Conservation (phyloP, 2,329 filamentous ascomycete species). For the Madurella mycetomatis region DNA sequence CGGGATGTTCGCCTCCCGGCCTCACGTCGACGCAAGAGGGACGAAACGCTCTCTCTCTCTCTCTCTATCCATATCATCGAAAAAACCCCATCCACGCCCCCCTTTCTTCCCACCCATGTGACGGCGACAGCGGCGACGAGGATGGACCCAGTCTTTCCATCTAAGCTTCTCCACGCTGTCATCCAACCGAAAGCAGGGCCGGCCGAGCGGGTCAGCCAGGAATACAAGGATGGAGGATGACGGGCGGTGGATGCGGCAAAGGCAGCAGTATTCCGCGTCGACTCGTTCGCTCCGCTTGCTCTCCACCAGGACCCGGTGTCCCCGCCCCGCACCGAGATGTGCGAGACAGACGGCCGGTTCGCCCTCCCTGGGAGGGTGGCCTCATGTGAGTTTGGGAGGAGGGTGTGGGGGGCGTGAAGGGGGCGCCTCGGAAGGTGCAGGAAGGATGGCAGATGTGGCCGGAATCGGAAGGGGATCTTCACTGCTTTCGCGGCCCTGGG, state of each 20-base stretch:
- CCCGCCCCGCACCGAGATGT: slow-evolving; percentile 3
- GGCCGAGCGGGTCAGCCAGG: not conserved
- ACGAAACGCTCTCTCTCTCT: too few species aligned
- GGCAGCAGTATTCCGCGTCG: slow-evolving; percentile 13
- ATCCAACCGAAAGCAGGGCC: too few species aligned
- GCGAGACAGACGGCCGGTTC: slow-evolving; percentile 1
- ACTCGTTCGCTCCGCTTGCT: slow-evolving; percentile 10
- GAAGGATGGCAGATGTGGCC: slow-evolving; percentile 4
- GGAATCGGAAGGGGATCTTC: slow-evolving; percentile 20
- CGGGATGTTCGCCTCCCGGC: not conserved
- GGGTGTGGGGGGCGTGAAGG: slow-evolving; percentile 1
- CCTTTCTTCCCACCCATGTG: too few species aligned
- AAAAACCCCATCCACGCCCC: too few species aligned
- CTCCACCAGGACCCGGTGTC: too few species aligned
- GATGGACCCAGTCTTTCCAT: too few species aligned
- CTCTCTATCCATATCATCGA: too few species aligned
- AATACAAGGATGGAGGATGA: not conserved
- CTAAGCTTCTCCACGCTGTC: too few species aligned
- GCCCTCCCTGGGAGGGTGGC: not conserved
- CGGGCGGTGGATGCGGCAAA: not conserved
- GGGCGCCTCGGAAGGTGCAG: slow-evolving; percentile 5
- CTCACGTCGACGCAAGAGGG: too few species aligned
- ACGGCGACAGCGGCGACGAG: too few species aligned
- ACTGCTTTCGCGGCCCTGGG: not conserved
- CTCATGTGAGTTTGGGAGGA: not conserved